A percentile compares a stretch with the other conserved stretches of the same genome.
These are phyloP conservation scores for Phytopythium delawarense DNA, from an alignment of 352 stramenopile species.

Conservation along the genomic window DNA sequence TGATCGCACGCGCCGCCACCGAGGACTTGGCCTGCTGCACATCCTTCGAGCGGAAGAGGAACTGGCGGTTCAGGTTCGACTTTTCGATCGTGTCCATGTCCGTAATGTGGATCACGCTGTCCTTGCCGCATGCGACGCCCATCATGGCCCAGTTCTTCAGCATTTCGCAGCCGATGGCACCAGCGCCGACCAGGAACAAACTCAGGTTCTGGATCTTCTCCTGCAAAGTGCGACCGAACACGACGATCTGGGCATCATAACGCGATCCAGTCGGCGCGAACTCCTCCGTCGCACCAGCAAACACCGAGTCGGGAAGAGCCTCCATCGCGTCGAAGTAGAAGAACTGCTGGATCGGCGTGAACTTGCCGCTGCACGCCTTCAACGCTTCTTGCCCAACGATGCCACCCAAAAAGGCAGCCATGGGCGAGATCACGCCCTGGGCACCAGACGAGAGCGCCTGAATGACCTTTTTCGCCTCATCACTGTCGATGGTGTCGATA, in stretches of 20 bases:
- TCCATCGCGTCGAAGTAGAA: constrained; percentile 99
- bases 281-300: constrained; percentile 36
- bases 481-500: constrained; percentile 56
- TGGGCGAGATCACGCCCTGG: constrained; percentile 91
- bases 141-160: constrained; percentile 99
- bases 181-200: constrained; percentile 98
- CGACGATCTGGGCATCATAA: constrained; percentile 93
- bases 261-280: constrained; percentile 65
- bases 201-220: constrained; percentile 83
- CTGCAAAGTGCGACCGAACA: constrained; percentile 85
- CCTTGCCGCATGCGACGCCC: constrained; percentile 90
- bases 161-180: constrained; percentile 99
- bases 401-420: constrained; percentile 96
- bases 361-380: constrained; percentile 99
- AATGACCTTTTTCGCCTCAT: constrained; percentile 75
- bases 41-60: constrained; percentile 97
- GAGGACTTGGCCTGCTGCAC: constrained; percentile 96
- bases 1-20: constrained; percentile 89
- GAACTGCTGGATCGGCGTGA: constrained; percentile 98
- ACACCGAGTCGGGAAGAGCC: constrained; percentile 88
- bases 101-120: constrained; percentile 93
- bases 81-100: constrained; percentile 99
- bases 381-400: constrained; percentile 98
- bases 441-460: constrained; percentile 81
- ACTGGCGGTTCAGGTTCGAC: constrained; percentile 98